Percentiles rank a stretch among this genome's conserved stretches.
phyloP scores from a whole-genome alignment of 2,329 filamentous ascomycete species.

The Curvularia verruculosa region DNA sequence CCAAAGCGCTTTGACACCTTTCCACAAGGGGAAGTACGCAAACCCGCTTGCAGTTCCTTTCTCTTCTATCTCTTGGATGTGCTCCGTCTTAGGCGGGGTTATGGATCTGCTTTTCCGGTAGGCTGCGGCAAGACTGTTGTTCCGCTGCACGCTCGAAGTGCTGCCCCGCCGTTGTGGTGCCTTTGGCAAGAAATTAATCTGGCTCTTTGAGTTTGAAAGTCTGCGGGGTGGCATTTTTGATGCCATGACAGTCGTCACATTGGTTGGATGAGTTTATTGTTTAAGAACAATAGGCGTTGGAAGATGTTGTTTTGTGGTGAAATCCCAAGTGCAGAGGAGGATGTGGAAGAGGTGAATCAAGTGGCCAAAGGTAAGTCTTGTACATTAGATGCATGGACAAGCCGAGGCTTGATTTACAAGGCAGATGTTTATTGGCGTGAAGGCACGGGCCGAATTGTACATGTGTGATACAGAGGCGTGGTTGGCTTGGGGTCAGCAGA shows the following conservation, averaged over 20 bases:
- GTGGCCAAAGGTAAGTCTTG: background rate
- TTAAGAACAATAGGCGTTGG: background rate
- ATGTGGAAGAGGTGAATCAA: background rate
- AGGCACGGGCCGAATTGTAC: background rate
- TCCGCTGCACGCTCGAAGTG: background rate
- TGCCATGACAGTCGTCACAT: background rate
- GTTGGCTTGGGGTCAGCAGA: slow-evolving; percentile 2
- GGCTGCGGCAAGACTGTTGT: slow-evolving; percentile 2
- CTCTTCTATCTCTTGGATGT: background rate
- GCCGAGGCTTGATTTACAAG: background rate
- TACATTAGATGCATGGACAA: background rate
- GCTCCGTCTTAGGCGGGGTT: background rate
- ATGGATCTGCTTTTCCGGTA: background rate
- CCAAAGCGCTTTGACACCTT: slow-evolving; percentile 6
- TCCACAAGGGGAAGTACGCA: slow-evolving; percentile 8
- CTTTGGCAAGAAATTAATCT: slow-evolving; percentile 13
- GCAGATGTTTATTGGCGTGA: background rate
- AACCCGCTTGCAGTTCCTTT: background rate
- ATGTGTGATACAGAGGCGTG: background rate
- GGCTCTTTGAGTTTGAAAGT: slow-evolving; percentile 1
- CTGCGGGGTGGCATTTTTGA: slow-evolving; percentile 4
- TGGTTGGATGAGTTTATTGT: background rate
- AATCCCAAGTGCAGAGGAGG: background rate
- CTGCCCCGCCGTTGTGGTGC: slow-evolving; percentile 3
- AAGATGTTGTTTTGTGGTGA: background rate